These are phyloP conservation scores for Petunia secreta DNA, from an alignment of 257 asterid species.

Conservation along the genomic window DNA sequence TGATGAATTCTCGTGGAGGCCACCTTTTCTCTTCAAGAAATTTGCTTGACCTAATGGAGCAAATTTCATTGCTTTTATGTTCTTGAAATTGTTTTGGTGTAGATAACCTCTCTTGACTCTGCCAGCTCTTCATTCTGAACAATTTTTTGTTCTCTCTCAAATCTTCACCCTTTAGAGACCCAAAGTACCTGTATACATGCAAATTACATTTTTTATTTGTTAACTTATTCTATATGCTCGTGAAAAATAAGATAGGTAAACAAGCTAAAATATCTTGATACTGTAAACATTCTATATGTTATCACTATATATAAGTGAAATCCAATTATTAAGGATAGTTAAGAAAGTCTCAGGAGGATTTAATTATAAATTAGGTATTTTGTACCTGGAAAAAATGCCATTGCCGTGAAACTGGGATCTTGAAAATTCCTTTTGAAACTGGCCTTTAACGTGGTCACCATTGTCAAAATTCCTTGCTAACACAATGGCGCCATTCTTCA, in stretches of 20 bases:
- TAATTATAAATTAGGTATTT: background rate
- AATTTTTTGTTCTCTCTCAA: conserved; percentile 14
- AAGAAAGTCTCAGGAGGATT: too few species aligned
- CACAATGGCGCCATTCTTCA: conserved; percentile 64
- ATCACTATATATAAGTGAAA: too few species aligned
- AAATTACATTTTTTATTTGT: background rate
- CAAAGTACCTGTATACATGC: conserved; percentile 41
- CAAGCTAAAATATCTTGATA: too few species aligned
- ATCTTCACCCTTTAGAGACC: conserved; percentile 25
- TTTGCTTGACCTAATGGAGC: conserved; percentile 49
- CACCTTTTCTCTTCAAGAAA: conserved; percentile 68
- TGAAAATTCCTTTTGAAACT: conserved; percentile 19
- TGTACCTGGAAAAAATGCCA: conserved; percentile 48
- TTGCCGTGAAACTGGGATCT: conserved; percentile 35
- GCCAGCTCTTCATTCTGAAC: background rate
- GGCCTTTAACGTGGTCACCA: conserved; percentile 19
- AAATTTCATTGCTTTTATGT: conserved; percentile 35
- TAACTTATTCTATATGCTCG: too few species aligned
- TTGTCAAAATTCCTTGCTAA: conserved; percentile 34
- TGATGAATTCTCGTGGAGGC: conserved; percentile 50
- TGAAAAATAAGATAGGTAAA: too few species aligned
- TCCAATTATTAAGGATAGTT: too few species aligned
- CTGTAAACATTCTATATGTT: background rate
- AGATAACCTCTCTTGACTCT: conserved; percentile 22
- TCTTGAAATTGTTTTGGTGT: conserved; percentile 34